A percentile compares a stretch with the other conserved stretches of the same genome.
These are phyloP conservation scores for Kwoniella sp. DNA, from an alignment of 768 basidiomycete species.

Conservation along the genomic window DNA sequence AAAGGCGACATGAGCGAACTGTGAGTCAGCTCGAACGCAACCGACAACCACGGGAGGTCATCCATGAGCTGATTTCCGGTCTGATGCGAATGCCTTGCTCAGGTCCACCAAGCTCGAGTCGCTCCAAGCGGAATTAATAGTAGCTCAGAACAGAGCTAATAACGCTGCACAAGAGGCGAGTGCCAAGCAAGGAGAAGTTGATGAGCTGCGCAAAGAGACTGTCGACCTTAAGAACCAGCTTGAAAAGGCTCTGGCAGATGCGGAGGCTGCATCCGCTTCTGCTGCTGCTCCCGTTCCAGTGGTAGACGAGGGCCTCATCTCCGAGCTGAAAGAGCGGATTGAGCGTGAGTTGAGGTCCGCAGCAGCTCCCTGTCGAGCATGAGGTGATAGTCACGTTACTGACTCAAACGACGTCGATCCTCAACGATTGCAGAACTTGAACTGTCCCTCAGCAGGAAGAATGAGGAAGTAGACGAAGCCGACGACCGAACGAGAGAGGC, in stretches of 20 bases:
- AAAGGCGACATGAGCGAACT: background rate
- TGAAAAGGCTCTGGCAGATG: background rate
- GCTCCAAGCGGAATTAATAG: background rate
- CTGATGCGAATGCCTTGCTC: background rate
- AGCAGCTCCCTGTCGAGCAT: background rate
- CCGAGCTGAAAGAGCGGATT: conserved; percentile 27
- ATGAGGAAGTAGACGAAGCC: conserved; percentile 48
- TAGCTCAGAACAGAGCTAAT: background rate
- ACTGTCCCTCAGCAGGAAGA: conserved; percentile 34
- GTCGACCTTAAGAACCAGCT: conserved; percentile 7
- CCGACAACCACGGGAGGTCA: no score
- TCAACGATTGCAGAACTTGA: conserved; percentile 43
- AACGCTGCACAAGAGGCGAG: background rate
- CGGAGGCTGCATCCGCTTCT: background rate
- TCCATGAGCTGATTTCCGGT: background rate
- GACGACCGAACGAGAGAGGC: conserved; percentile 45
- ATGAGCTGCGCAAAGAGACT: conserved; percentile 4
- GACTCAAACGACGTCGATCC: background rate
- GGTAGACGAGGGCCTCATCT: conserved; percentile 6
- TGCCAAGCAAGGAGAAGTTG: conserved; percentile 8
- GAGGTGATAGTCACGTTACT: background rate
- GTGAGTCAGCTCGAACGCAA: conserved; percentile 10
- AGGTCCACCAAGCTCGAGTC: background rate
- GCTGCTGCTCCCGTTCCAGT: background rate
- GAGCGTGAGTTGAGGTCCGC: no score